Evolutionary conservation across 441 rosid species (phyloP).

Genomic region (Gossypium aridum): DNA sequence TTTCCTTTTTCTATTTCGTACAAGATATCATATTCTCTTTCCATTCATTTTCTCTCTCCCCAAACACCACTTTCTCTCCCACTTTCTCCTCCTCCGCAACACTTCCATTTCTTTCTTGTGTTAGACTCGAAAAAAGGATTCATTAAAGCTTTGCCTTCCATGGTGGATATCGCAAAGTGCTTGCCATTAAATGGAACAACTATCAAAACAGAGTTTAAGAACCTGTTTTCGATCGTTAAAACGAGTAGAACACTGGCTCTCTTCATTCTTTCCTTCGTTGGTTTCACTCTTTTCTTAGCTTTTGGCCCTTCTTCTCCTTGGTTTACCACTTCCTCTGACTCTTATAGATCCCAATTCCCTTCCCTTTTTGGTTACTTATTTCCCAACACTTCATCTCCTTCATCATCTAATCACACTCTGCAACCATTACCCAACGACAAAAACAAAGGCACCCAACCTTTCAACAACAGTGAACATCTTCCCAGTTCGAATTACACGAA

Average conservation of each 20-base stretch:
- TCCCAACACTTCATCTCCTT: constrained; percentile 23
- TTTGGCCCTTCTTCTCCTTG: constrained; percentile 44
- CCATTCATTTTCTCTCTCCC: background rate
- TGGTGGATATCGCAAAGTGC: constrained; percentile 55
- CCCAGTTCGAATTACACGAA: background rate
- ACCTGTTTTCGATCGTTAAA: constrained; percentile 34
- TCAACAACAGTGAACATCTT: constrained; percentile 13
- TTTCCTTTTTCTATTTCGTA: background rate
- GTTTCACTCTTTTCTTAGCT: constrained; percentile 57
- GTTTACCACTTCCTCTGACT: constrained; percentile 18
- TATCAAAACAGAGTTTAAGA: constrained; percentile 37
- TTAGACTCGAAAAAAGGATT: background rate
- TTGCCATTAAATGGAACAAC: constrained; percentile 27
- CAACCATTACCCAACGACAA: background rate
- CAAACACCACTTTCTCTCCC: background rate
- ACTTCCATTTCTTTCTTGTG: background rate
- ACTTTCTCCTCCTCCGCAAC: background rate
- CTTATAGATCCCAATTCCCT: constrained; percentile 55
- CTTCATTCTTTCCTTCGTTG: constrained; percentile 54
- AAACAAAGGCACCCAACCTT: constrained; percentile 15
- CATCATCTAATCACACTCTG: constrained; percentile 17
- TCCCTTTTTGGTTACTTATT: constrained; percentile 38
- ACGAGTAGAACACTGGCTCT: constrained; percentile 49
- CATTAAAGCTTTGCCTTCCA: constrained; percentile 8
- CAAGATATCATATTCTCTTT: background rate